These are phyloP conservation scores for Funneliformis geosporum DNA, from an alignment of 192 early-diverging fungal species.

Conservation along the genomic window DNA sequence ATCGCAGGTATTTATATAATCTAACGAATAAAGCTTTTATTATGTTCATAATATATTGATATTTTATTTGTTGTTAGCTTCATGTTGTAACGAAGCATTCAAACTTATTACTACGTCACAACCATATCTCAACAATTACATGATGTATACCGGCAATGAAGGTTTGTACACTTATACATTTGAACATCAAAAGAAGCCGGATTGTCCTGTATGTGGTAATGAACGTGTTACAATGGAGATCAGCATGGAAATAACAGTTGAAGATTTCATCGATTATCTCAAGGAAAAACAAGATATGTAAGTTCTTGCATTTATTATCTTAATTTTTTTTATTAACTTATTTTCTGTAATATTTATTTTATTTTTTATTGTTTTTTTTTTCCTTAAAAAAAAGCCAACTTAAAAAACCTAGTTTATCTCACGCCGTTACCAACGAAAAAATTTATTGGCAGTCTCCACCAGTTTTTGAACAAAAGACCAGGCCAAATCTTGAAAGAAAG, in stretches of 20 bases:
- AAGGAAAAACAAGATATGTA: slow-evolving; percentile 74
- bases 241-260: slow-evolving; percentile 58
- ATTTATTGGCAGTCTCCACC: slow-evolving; percentile 91
- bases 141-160: slow-evolving; percentile 94
- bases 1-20: slow-evolving; percentile 60
- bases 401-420: slow-evolving; percentile 77
- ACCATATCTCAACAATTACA: slow-evolving; percentile 86
- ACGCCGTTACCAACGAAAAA: slow-evolving; percentile 46
- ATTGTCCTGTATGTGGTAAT: slow-evolving; percentile 91
- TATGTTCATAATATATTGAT: slow-evolving; percentile 13
- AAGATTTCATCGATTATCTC: slow-evolving; percentile 82
- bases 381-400: slow-evolving; percentile 81
- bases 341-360: not conserved
- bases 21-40: not conserved
- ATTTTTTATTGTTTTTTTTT: not conserved
- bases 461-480: slow-evolving; percentile 72
- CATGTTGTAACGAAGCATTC: slow-evolving; percentile 93
- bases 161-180: slow-evolving; percentile 92
- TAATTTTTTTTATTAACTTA: not conserved
- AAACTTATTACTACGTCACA: slow-evolving; percentile 85
- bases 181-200: slow-evolving; percentile 74
- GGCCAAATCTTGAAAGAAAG: slow-evolving; percentile 81
- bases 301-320: slow-evolving; percentile 12
- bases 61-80: slow-evolving; percentile 54
- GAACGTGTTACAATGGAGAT: slow-evolving; percentile 54